Conservation (phyloP, 2,329 filamentous ascomycete species). For the Periconia sp. region DNA sequence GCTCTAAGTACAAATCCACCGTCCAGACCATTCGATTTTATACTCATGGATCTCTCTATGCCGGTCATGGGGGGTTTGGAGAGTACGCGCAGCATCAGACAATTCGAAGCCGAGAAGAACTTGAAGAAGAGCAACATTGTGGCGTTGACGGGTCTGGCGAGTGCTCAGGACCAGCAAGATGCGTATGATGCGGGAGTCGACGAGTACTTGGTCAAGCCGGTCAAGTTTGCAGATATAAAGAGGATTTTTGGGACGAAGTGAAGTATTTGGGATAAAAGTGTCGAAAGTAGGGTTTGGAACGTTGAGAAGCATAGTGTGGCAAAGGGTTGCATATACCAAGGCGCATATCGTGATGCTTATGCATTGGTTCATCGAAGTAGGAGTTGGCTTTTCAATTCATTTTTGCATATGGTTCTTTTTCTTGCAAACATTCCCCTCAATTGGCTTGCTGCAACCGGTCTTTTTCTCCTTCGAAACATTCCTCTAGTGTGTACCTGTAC, state of each 20-base stretch:
- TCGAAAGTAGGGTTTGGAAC: background rate
- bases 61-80: constrained; percentile 44
- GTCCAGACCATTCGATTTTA: constrained; percentile 29
- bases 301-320: background rate
- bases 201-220: constrained; percentile 43
- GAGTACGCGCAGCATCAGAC: constrained; percentile 33
- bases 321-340: background rate
- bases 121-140: constrained; percentile 30
- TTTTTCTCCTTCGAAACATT: too few relatives aligned
- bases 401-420: too few relatives aligned
- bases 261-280: background rate
- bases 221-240: constrained; percentile 39
- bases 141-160: constrained; percentile 42
- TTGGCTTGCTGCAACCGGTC: too few relatives aligned
- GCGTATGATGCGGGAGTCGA: constrained; percentile 40
- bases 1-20: constrained; percentile 16
- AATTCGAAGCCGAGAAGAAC: constrained; percentile 26
- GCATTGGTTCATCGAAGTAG: background rate
- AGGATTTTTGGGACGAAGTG: constrained; percentile 20
- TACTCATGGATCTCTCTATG: constrained; percentile 41
- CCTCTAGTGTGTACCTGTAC: too few relatives aligned
- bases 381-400: too few relatives aligned
- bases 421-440: too few relatives aligned
- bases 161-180: constrained; percentile 35
- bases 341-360: background rate